Evolutionary conservation across 1,284 basidiomycete genomes (phyloP), one percentile per base, ranked within the genome.

Genomic region (Ceratobasidium sp.): DNA sequence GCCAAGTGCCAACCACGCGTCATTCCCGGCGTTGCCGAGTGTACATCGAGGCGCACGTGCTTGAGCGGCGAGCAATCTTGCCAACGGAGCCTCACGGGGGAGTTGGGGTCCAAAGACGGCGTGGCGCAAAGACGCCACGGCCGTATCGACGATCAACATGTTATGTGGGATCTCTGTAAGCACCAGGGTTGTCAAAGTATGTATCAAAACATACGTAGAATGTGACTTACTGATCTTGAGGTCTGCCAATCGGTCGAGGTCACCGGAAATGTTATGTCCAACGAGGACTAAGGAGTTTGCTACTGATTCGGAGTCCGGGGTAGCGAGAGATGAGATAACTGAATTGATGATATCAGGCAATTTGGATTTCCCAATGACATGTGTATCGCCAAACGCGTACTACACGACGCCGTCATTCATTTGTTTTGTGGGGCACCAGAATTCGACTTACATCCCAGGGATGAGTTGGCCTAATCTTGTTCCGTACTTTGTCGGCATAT

Each of bases 341-440:
- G 93, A 92, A 83, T 94, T 91, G 20, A 96, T 87, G 70, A 96
- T 90, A 76, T 90, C 88, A 20, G 93, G 88, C 4, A 95, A 84
- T 81, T 91, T 92, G 40, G 87, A 83, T 84, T 93, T 95, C 20
- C 91, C 84, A 26, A 92, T 86, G 56, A 92, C 86, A 83, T 94
- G 92, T 82, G 91, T 94, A 78, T 94, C 91, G 26, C 93, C 95
- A 83, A 95, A 96, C 88, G 90, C 90, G 83, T 91, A 93, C 92
- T 93, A 50, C 17, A 5, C 48, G 15, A n/a, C n/a, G 20, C 33
- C 15, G 28, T 73, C 3, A 61, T 15, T 48, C 44, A 26, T 6
- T 48, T 23, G 28, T 65, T 40, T 20, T n/a, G 3, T 7, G 40
- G 3, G 10, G 23, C 33, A 5, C 33, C 23, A 5, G 13, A n/a